A percentile compares a stretch with the other conserved stretches of the same genome.
Conservation (phyloP, 768 basidiomycete species). For the Leccinum fibrillosum region DNA sequence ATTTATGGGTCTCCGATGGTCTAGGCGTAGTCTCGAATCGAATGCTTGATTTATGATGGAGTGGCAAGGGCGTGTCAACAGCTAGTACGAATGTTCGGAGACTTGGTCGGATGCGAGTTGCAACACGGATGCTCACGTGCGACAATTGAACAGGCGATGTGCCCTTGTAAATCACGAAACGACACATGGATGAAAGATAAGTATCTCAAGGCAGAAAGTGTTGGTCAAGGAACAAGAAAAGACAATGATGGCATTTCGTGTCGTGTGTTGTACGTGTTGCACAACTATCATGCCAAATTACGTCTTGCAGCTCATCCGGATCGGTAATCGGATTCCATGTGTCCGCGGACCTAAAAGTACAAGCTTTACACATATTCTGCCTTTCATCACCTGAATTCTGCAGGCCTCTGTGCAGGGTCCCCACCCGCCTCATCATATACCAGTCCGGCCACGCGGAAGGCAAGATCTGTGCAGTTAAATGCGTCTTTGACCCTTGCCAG, state of each 20-base stretch:
- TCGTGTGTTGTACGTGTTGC: not conserved
- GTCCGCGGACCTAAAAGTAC: not conserved
- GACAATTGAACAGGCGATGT: constrained; percentile 89
- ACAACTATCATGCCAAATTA: constrained; percentile 17
- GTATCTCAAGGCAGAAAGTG: not conserved
- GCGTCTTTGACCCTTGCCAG: not conserved
- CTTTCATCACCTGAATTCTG: constrained; percentile 63
- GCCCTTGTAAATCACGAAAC: constrained; percentile 94
- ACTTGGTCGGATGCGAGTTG: not conserved
- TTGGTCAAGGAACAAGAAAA: not conserved
- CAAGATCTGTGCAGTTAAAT: constrained; percentile 57
- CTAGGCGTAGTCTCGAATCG: constrained; percentile 85
- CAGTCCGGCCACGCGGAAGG: constrained; percentile 79
- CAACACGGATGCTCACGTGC: constrained; percentile 49
- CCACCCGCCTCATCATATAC: constrained; percentile 83
- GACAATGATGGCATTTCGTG: not conserved
- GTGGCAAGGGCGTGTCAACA: constrained; percentile 92
- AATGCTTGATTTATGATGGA: constrained; percentile 98
- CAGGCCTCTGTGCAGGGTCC: constrained; percentile 72
- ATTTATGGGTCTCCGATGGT: constrained; percentile 82
- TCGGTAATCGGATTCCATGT: constrained; percentile 5
- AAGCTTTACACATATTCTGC: constrained; percentile 4
- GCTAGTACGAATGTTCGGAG: constrained; percentile 35
- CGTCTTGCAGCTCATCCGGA: constrained; percentile 12
- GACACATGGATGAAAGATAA: constrained; percentile 57